Conservation (phyloP, 2,329 filamentous ascomycete genomes). For the Neonectria ditissima region DNA sequence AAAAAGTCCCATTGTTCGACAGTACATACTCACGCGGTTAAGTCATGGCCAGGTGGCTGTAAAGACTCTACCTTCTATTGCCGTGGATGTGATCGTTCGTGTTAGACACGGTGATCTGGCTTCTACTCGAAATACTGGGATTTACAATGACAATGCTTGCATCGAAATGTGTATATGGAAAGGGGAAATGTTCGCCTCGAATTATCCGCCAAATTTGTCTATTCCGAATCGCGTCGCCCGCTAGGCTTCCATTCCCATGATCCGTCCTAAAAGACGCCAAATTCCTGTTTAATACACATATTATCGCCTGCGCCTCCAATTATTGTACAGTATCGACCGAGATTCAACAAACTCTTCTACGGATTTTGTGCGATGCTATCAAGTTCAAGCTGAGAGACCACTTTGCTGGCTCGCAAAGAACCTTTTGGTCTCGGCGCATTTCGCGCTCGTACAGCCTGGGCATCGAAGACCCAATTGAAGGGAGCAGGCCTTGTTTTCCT, state of each 20-base stretch:
- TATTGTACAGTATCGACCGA: slow-evolving; percentile 26
- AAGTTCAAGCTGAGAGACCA: slow-evolving; percentile 34
- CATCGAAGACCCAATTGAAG: slow-evolving; percentile 91
- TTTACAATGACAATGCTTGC: neutral
- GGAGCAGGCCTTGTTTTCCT: slow-evolving; percentile 75
- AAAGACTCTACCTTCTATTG: neutral
- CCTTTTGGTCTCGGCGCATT: slow-evolving; percentile 82
- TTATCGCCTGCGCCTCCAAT: neutral
- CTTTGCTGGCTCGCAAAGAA: slow-evolving; percentile 66
- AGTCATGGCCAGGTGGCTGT: neutral
- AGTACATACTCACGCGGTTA: neutral
- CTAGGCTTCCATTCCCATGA: neutral
- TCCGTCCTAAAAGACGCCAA: slow-evolving; percentile 26
- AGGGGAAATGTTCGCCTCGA: slow-evolving; percentile 15
- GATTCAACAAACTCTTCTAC: neutral
- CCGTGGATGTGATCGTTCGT: neutral
- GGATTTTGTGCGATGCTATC: neutral
- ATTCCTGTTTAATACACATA: slow-evolving; percentile 14
- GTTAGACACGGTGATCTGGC: neutral
- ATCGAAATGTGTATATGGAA: neutral
- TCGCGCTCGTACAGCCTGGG: slow-evolving; percentile 91
- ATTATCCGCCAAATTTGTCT: slow-evolving; percentile 13
- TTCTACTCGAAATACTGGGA: neutral
- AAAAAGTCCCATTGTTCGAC: neutral
- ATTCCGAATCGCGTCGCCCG: neutral